Evolutionary conservation across 768 basidiomycete genomes (phyloP).

Genomic region (Termitomyces bulborhizus): DNA sequence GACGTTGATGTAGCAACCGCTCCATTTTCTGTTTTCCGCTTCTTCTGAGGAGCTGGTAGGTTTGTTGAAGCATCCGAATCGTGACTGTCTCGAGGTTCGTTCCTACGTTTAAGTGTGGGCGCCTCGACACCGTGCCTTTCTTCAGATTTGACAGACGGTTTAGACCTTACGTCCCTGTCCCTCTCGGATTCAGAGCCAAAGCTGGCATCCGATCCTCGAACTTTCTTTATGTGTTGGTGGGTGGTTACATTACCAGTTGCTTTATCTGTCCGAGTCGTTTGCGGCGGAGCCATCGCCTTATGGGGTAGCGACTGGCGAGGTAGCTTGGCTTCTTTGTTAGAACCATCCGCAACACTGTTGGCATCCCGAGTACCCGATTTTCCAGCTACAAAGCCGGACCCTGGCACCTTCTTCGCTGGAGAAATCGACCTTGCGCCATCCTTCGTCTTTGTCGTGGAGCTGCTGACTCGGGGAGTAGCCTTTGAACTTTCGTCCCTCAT

Average conservation of each 20-base stretch:
- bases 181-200: constrained; percentile 17
- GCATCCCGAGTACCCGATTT: constrained; percentile 21
- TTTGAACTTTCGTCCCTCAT: constrained; percentile 44
- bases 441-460: constrained; percentile 4
- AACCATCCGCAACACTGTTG: not conserved
- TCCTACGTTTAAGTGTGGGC: constrained; percentile 35
- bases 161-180: constrained; percentile 15
- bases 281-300: constrained; percentile 24
- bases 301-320: constrained; percentile 21
- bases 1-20: constrained; percentile 9
- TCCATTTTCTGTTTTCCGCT: constrained; percentile 35
- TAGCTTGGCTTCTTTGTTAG: constrained; percentile 18
- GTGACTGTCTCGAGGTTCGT: constrained; percentile 21
- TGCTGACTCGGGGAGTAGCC: constrained; percentile 13
- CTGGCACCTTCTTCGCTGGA: constrained; percentile 32
- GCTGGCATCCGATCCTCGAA: constrained; percentile 9
- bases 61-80: constrained; percentile 21
- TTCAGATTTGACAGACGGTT: not conserved
- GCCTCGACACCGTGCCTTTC: constrained; percentile 14
- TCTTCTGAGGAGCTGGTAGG: constrained; percentile 25
- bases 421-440: constrained; percentile 3
- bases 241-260: constrained; percentile 11
- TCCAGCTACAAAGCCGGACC: constrained; percentile 41
- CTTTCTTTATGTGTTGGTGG: constrained; percentile 13
- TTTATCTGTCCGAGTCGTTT: constrained; percentile 19